A percentile compares a stretch with the other conserved stretches of the same genome.
Evolutionary conservation across 2,329 filamentous ascomycete species (phyloP).

Genomic region (Ambrosiella xylebori): DNA sequence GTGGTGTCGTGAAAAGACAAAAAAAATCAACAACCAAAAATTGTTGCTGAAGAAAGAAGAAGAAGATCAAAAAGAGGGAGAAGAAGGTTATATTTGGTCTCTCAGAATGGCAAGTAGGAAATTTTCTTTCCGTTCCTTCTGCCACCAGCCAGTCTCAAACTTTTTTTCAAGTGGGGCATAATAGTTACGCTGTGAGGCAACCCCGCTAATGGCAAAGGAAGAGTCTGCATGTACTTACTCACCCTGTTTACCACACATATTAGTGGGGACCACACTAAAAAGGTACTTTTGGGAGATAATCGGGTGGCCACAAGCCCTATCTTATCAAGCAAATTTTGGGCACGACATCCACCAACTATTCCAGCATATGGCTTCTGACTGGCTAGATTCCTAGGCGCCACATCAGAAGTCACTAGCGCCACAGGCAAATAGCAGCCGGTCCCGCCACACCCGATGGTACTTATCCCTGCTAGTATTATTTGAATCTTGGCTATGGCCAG

Average conservation of each 20-base stretch:
- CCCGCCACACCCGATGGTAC: background rate
- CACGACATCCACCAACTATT: slow-evolving; percentile 8
- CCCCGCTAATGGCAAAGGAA: slow-evolving; percentile 11
- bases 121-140: slow-evolving; percentile 13
- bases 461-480: background rate
- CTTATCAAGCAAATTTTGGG: slow-evolving; percentile 13
- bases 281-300: slow-evolving; percentile 12
- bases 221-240: slow-evolving; percentile 8
- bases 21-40: slow-evolving; percentile 14
- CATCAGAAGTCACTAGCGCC: slow-evolving; percentile 10
- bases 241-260: slow-evolving; percentile 5
- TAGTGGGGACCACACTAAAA: background rate
- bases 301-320: slow-evolving; percentile 13
- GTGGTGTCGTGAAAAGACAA: slow-evolving; percentile 14
- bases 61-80: slow-evolving; percentile 13
- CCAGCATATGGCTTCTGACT: slow-evolving; percentile 8
- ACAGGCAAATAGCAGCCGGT: background rate
- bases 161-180: slow-evolving; percentile 12
- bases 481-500: background rate
- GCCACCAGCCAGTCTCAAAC: slow-evolving; percentile 12
- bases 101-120: slow-evolving; percentile 10
- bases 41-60: slow-evolving; percentile 13
- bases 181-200: slow-evolving; percentile 11
- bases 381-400: slow-evolving; percentile 10
- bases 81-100: slow-evolving; percentile 14